Evolutionary conservation across 1,284 basidiomycete species (phyloP).

Genomic region (Ceratobasidium sp.): DNA sequence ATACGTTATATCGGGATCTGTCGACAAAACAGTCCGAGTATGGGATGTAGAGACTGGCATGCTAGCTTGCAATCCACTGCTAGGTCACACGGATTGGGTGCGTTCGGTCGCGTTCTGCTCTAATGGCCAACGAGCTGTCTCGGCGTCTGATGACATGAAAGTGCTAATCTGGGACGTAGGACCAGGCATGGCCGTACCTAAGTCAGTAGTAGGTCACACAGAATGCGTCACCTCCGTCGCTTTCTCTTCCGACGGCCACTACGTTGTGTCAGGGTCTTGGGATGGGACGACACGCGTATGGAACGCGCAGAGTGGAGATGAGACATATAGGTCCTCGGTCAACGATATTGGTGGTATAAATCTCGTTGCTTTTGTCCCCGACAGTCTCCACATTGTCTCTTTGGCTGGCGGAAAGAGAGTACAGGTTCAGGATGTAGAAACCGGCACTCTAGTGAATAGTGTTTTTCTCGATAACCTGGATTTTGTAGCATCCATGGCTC

Average conservation of each 20-base stretch:
- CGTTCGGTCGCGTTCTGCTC: slow-evolving; percentile 14
- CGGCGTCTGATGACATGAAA: slow-evolving; percentile 15
- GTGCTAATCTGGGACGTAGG: slow-evolving; percentile 21
- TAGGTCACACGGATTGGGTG: slow-evolving; percentile 8
- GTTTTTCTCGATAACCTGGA: no score
- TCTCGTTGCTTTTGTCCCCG: slow-evolving; percentile 2
- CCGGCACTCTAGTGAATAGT: no score
- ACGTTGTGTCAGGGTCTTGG: slow-evolving; percentile 24
- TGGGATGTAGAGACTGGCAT: slow-evolving; percentile 17
- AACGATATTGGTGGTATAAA: neutral
- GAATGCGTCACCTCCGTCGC: neutral
- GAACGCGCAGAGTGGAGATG: slow-evolving; percentile 22
- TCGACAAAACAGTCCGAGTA: slow-evolving; percentile 23
- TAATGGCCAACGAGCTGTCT: slow-evolving; percentile 20
- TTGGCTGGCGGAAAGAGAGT: no score
- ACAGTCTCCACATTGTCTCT: no score
- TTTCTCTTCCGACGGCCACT: slow-evolving; percentile 20
- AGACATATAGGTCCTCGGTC: slow-evolving; percentile 12
- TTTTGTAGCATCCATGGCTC: no score
- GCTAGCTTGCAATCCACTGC: neutral
- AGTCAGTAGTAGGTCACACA: neutral
- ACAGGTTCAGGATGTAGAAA: no score
- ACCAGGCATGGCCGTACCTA: neutral
- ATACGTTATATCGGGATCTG: slow-evolving; percentile 30
- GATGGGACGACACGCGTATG: slow-evolving; percentile 37